Percentiles rank a stretch among this genome's conserved stretches.
Evolutionary conservation across 306 rosid species (phyloP).

Genomic region (Astragalus membranaceus): DNA sequence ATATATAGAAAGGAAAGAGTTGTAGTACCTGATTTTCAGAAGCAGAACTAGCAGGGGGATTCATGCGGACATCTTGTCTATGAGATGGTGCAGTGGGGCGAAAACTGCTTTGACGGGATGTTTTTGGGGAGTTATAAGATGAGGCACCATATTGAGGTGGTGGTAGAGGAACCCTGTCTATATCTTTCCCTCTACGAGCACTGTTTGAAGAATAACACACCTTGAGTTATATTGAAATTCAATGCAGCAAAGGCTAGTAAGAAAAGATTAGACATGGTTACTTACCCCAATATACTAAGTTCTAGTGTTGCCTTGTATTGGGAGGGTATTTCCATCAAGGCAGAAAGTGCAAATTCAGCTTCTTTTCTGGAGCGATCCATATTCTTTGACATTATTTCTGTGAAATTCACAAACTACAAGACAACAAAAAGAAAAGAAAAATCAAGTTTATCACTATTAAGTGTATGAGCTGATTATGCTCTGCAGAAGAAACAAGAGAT

Average conservation of each 20-base stretch:
- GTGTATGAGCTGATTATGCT: background rate
- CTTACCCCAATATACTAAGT: slow-evolving; percentile 82
- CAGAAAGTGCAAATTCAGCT: slow-evolving; percentile 78
- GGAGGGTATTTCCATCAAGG: slow-evolving; percentile 90
- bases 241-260: background rate
- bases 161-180: slow-evolving; percentile 77
- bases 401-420: slow-evolving; percentile 84
- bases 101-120: slow-evolving; percentile 41
- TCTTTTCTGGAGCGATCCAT: slow-evolving; percentile 71
- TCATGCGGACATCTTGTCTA: slow-evolving; percentile 16
- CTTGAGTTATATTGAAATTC: slow-evolving; percentile 17
- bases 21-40: slow-evolving; percentile 58
- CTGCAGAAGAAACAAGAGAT: background rate
- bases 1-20: background rate
- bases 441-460: background rate
- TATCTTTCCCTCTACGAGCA: slow-evolving; percentile 51
- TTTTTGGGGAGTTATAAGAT: slow-evolving; percentile 41
- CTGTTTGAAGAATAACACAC: slow-evolving; percentile 29
- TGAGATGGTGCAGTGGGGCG: slow-evolving; percentile 54
- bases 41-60: slow-evolving; percentile 42
- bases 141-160: slow-evolving; percentile 75
- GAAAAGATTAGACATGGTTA: slow-evolving; percentile 27
- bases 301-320: slow-evolving; percentile 90
- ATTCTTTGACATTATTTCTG: slow-evolving; percentile 84
- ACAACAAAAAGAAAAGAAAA: slow-evolving; percentile 17